These are phyloP conservation scores for Phytophthora kernoviae DNA, from an alignment of 352 stramenopile species.

Conservation along the genomic window DNA sequence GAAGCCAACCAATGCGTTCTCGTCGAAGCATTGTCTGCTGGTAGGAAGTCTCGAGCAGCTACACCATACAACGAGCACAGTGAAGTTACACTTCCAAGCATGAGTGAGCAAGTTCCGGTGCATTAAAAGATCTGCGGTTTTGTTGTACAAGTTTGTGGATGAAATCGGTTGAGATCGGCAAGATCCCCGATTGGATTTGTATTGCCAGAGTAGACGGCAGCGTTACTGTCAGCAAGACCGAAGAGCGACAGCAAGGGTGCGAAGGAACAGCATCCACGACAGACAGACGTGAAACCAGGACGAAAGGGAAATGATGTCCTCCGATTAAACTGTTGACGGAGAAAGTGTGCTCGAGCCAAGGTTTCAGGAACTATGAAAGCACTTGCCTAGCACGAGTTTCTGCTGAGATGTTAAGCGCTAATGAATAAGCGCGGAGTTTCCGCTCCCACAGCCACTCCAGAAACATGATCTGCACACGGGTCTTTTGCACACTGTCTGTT, in stretches of 20 bases:
- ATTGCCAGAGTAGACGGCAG: too few species aligned
- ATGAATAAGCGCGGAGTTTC: background rate
- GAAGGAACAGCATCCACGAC: too few species aligned
- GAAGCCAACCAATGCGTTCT: slow-evolving; percentile 38
- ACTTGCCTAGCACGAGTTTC: too few species aligned
- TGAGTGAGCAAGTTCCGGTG: slow-evolving; percentile 18
- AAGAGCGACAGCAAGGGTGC: too few species aligned
- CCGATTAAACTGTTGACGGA: too few species aligned
- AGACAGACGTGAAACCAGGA: too few species aligned
- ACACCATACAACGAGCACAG: background rate
- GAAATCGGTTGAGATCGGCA: background rate
- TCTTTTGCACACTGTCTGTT: background rate
- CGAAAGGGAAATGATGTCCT: too few species aligned
- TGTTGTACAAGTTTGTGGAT: background rate
- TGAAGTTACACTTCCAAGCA: slow-evolving; percentile 4
- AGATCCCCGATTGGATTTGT: too few species aligned
- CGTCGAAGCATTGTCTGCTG: slow-evolving; percentile 2
- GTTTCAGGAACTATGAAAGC: background rate
- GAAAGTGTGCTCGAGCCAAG: too few species aligned
- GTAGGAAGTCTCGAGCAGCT: background rate
- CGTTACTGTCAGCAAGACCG: too few species aligned
- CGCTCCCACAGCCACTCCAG: background rate
- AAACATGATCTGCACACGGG: background rate
- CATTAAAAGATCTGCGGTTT: background rate
- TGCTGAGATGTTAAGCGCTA: background rate